A percentile compares a stretch with the other conserved stretches of the same genome.
These are phyloP conservation scores for Ascochyta fabae DNA, from an alignment of 2,329 filamentous ascomycete genomes.

Conservation along the genomic window DNA sequence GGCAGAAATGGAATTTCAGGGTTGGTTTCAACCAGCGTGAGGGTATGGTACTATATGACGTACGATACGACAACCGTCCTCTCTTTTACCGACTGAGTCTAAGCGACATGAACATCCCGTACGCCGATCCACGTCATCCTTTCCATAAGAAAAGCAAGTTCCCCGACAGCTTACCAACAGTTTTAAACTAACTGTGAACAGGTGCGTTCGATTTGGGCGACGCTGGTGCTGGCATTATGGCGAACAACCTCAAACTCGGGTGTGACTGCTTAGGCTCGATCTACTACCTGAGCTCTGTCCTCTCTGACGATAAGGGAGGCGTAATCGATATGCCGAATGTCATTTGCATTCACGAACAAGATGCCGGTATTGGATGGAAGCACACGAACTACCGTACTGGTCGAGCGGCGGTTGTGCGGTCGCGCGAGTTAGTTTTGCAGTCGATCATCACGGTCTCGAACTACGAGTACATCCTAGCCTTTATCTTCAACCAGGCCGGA, in stretches of 20 bases:
- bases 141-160: conserved; percentile 65
- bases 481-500: conserved; percentile 74
- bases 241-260: conserved; percentile 72
- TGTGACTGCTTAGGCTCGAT: conserved; percentile 75
- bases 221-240: conserved; percentile 69
- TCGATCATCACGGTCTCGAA: conserved; percentile 75
- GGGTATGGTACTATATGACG: conserved; percentile 72
- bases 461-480: conserved; percentile 76
- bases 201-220: conserved; percentile 74
- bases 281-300: conserved; percentile 67
- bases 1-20: conserved; percentile 76
- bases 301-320: conserved; percentile 66
- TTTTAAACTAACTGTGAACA: not conserved
- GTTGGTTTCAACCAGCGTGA: conserved; percentile 74
- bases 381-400: conserved; percentile 74
- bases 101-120: conserved; percentile 71
- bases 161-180: no score
- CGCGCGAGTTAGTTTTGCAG: conserved; percentile 70
- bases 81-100: conserved; percentile 71
- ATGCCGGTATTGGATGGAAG: conserved; percentile 72
- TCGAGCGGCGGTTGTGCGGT: conserved; percentile 67
- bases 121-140: conserved; percentile 69
- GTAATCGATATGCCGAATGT: conserved; percentile 68
- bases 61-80: conserved; percentile 67
- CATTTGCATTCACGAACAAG: conserved; percentile 74